phyloP scores from a whole-genome alignment of 2,329 filamentous ascomycete species.

The Ophiosphaerella herpotricha region DNA sequence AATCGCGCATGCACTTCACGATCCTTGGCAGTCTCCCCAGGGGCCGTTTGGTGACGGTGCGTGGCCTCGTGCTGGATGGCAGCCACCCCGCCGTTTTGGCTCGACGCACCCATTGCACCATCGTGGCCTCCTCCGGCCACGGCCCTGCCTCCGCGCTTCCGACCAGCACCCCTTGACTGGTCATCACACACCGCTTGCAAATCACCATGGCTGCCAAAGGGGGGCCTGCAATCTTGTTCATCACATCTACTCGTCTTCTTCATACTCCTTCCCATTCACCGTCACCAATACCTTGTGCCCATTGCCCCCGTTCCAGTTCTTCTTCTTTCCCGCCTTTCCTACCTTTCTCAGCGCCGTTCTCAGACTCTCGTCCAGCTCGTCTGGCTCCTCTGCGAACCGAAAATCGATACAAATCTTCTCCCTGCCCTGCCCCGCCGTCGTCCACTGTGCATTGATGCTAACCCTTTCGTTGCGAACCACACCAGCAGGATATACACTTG shows the following conservation, averaged over 20 bases:
- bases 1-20: slow-evolving; percentile 23
- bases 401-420: slow-evolving; percentile 38
- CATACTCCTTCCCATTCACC: slow-evolving; percentile 32
- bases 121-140: slow-evolving; percentile 21
- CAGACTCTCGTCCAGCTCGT: slow-evolving; percentile 41
- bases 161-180: slow-evolving; percentile 10
- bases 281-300: slow-evolving; percentile 37
- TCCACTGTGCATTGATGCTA: slow-evolving; percentile 30
- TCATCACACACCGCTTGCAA: slow-evolving; percentile 30
- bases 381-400: slow-evolving; percentile 25
- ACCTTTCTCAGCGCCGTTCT: slow-evolving; percentile 36
- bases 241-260: slow-evolving; percentile 9
- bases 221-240: slow-evolving; percentile 2
- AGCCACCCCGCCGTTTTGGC: neutral
- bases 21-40: slow-evolving; percentile 31
- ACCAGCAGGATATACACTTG: slow-evolving; percentile 66
- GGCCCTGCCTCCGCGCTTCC: slow-evolving; percentile 13
- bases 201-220: slow-evolving; percentile 27
- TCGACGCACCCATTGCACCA: neutral
- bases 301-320: slow-evolving; percentile 40
- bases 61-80: slow-evolving; percentile 25
- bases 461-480: slow-evolving; percentile 48
- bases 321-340: slow-evolving; percentile 47
- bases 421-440: slow-evolving; percentile 31
- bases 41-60: slow-evolving; percentile 25